Evolutionary conservation across 129 eudicot genomes (phyloP), one percentile per base, ranked within the genome.

Genomic region (Pseudognaphalium luteoalbum): DNA sequence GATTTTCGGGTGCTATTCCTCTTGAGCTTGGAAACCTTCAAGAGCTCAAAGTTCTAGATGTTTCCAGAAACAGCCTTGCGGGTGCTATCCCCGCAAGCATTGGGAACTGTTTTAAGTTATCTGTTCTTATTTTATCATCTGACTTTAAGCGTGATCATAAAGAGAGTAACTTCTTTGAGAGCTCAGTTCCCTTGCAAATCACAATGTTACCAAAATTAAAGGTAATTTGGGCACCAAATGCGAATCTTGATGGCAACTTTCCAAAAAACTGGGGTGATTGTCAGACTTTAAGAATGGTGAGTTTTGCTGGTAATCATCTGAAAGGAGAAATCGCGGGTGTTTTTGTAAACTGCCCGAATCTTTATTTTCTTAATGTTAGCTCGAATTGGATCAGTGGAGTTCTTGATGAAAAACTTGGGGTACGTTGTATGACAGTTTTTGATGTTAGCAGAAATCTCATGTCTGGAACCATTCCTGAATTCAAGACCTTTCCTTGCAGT

Each of bases 1-100:
- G 52, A 61, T 83, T 89, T 44, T 56, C 68, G 11, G 92, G 96
- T 66, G 80, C 44, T 63, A 71, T 89, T 56, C 96, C 96, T n/a
- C 30, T 44, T 2, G 86, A 85, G 73, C 83, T 89, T 73, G 90
- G 90, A 28, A 44, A 51, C 44, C 89, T 89, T 81, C 51, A 25
- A 71, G 29, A 44, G 72, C 96, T 89, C 42, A 88, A 87, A 81
- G 85, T 87, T 75, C 71, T 90, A 60, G 88, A 89, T 81, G 87
- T 89, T 68, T 86, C 94, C 8, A 75, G 83, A 74, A 86, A 88
- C 64, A 78, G 61, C 39, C 71, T 88, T 30, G 12, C 20, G 25
- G 92, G 92, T 22, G 69, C 28, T 51, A 82, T 88, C 82, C 89
- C 90, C 12, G 0, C 65, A 42, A 78, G 77, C 65, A 70, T 86